A percentile compares a stretch with the other conserved stretches of the same genome.
These are phyloP conservation scores for Lanmaoa pseudosensibilis DNA, from an alignment of 768 basidiomycete genomes.

Conservation along the genomic window DNA sequence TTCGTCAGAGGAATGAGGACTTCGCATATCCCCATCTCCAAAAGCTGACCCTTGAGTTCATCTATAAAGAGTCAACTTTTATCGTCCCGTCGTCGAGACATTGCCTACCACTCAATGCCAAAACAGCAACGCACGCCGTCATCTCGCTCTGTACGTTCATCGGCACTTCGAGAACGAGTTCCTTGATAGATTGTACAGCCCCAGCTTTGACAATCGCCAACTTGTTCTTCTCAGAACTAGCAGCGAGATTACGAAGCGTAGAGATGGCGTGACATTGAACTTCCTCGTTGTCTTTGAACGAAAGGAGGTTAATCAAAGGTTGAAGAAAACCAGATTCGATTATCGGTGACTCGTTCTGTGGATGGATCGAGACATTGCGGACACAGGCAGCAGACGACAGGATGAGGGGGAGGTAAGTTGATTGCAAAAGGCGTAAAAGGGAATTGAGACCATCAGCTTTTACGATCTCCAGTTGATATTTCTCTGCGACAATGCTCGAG, in stretches of 20 bases:
- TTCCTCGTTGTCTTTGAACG: conserved; percentile 99
- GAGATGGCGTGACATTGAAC: conserved; percentile 99
- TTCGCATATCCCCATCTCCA: conserved; percentile 98
- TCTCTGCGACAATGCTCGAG: conserved; percentile 55
- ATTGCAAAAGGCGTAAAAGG: conserved; percentile 90
- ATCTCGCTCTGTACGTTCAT: conserved; percentile 98
- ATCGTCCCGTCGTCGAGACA: not conserved
- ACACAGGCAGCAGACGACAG: conserved; percentile 98
- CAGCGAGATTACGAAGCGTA: conserved; percentile 93
- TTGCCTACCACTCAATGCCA: conserved; percentile 86
- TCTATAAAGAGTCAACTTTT: conserved; percentile 49
- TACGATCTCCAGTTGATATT: conserved; percentile 98
- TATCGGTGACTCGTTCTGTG: conserved; percentile 97
- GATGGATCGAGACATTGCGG: conserved; percentile 98
- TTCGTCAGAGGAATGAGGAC: conserved; percentile 96
- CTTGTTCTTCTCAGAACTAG: conserved; percentile 98
- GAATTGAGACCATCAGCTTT: conserved; percentile 91
- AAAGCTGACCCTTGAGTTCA: conserved; percentile 91
- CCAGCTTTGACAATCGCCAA: conserved; percentile 97
- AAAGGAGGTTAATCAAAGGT: conserved; percentile 91
- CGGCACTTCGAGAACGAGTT: conserved; percentile 91
- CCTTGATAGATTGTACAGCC: conserved; percentile 95
- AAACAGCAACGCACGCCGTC: conserved; percentile 97
- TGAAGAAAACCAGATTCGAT: conserved; percentile 98
- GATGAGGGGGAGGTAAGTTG: conserved; percentile 95